Evolutionary conservation across 495 filamentous ascomycete genomes (phyloP).

Genomic region (Penicilliopsis zonata): DNA sequence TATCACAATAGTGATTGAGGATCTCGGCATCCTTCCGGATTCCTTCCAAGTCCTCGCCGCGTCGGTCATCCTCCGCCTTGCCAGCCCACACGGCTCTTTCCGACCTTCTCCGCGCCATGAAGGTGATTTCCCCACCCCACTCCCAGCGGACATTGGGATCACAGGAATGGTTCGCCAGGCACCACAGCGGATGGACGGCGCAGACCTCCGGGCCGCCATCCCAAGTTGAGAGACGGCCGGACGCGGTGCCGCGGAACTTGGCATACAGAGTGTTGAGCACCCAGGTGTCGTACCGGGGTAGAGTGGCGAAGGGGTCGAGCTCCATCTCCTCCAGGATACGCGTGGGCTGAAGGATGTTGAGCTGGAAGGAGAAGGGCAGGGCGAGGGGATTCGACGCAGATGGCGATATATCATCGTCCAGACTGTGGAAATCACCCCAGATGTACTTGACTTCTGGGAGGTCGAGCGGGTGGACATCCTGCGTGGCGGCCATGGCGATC

Average conservation of each 20-base stretch:
- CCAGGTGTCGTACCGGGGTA: constrained; percentile 70
- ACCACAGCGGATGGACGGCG: constrained; percentile 67
- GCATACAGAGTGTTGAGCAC: constrained; percentile 83
- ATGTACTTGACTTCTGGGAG: constrained; percentile 81
- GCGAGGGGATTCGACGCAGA: constrained; percentile 5
- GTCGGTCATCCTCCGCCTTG: constrained; percentile 9
- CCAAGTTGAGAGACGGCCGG: constrained; percentile 58
- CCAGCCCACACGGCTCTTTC: constrained; percentile 37
- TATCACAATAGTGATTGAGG: constrained; percentile 89
- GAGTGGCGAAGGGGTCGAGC: constrained; percentile 63
- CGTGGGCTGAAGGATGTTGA: constrained; percentile 70
- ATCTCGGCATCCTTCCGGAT: constrained; percentile 74
- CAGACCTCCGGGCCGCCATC: constrained; percentile 70
- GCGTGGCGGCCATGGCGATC: constrained; percentile 77
- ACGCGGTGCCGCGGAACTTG: constrained; percentile 89
- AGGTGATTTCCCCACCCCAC: constrained; percentile 75
- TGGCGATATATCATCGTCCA: constrained; percentile 10
- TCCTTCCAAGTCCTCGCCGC: constrained; percentile 29
- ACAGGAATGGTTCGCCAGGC: constrained; percentile 84
- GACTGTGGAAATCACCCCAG: constrained; percentile 68
- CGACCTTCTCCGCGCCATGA: constrained; percentile 33
- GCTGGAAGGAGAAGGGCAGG: constrained; percentile 81
- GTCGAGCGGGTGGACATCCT: constrained; percentile 69
- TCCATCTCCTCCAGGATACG: constrained; percentile 88
- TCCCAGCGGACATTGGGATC: constrained; percentile 92